Evolutionary conservation across 257 asterid genomes (phyloP), one percentile per base, ranked within the genome.

Genomic region (Solanum clarkiae): DNA sequence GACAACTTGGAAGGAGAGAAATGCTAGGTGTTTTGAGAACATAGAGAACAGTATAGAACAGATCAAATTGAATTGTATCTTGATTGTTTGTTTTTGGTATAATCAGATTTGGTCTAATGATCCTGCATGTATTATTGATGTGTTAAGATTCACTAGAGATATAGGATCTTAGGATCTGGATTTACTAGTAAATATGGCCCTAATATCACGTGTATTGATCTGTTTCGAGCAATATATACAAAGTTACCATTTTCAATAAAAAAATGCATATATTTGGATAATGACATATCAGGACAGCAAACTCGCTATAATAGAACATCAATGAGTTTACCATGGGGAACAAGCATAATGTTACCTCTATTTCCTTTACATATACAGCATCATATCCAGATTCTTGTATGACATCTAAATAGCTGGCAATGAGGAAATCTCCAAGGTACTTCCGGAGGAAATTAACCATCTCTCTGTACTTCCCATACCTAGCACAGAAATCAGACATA

Each of bases 371-470:
- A 85, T 94, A 92, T 69, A 87, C 82, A 81, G 90, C 86, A 85
- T 92, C 98, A 62, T 93, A 95, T 85, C 99, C 97, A 29, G 98
- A 95, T 86, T 94, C 98, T 89, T 88, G 94, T 84, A 93, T 85
- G 70, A 90, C 87, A 84, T 97, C 91, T 63, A 97, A 94, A 90
- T 97, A 97, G 12, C 97, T 93, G 87, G 97, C 98, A 79, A 97
- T 97, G 88, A 95, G 85, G 86, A 94, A 88, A 89, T 97, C 99
- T 42, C 99, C 99, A 62, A 97, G 94, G 94, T 97, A 95, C 96
- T 97, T 97, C 87, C 98, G 92, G 17, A 97, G 98, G 88, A 94
- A 94, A 88, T 97, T 92, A 57, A 90, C 94, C 60, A 92, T 84
- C 55, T 90, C 75, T 85, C 96, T 91, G 87, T 92, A 97, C 88